Evolutionary conservation across 148 eudicot genomes (phyloP).

Genomic region (Hydrangea macrophylla): DNA sequence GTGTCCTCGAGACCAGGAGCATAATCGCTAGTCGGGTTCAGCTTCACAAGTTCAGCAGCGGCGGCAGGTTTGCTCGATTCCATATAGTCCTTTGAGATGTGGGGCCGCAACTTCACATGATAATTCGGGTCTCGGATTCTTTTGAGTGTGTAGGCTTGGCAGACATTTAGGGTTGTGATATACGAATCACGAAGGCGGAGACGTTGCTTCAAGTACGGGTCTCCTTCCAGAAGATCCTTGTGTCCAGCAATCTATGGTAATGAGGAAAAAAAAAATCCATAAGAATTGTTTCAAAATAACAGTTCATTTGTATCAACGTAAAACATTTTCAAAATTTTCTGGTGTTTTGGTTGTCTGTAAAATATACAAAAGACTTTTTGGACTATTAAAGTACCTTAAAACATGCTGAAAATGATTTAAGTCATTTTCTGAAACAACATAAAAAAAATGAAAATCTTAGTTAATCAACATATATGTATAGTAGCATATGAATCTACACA

Average conservation of each 20-base stretch:
- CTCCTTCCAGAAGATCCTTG: slow-evolving; percentile 79
- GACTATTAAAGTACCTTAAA: not conserved
- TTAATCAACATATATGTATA: no score
- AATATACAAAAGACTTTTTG: no score
- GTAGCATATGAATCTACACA: no score
- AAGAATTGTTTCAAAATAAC: no score
- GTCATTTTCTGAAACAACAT: not conserved
- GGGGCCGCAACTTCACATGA: slow-evolving; percentile 69
- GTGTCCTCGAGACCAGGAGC: slow-evolving; percentile 98
- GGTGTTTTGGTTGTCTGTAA: no score
- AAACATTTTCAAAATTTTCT: no score
- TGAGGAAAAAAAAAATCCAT: not conserved
- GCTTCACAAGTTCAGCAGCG: slow-evolving; percentile 71
- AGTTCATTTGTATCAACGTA: no score
- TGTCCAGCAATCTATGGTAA: slow-evolving; percentile 82
- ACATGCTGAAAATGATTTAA: not conserved
- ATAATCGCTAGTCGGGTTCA: slow-evolving; percentile 91
- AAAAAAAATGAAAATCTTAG: no score
- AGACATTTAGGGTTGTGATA: slow-evolving; percentile 81
- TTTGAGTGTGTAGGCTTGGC: slow-evolving; percentile 86
- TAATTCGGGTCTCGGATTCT: slow-evolving; percentile 83
- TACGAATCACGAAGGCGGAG: slow-evolving; percentile 82
- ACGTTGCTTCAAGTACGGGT: slow-evolving; percentile 87
- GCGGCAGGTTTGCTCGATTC: slow-evolving; percentile 67
- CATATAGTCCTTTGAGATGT: slow-evolving; percentile 73